Evolutionary conservation across 129 eudicot species (phyloP).

Genomic region (Deinandra increscens): DNA sequence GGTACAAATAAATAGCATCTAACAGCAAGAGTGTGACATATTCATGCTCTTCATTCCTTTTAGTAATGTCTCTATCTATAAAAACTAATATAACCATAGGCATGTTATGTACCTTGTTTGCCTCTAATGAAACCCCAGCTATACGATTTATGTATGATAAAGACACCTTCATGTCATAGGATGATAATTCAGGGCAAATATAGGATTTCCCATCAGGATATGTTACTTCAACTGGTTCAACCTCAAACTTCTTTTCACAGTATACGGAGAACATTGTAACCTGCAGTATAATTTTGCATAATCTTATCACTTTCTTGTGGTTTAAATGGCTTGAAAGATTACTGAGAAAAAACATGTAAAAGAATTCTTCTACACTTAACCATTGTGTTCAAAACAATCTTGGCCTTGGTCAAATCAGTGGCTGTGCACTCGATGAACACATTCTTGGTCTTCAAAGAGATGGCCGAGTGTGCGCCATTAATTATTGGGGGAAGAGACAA

Average conservation of each 20-base stretch:
- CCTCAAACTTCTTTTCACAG: constrained; percentile 84
- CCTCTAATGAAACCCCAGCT: constrained; percentile 71
- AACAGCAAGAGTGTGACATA: constrained; percentile 2
- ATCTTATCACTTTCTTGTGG: constrained; percentile 14
- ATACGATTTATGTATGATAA: constrained; percentile 60
- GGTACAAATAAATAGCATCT: background rate
- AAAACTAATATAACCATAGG: background rate
- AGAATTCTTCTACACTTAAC: constrained; percentile 33
- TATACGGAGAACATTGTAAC: constrained; percentile 92
- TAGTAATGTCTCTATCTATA: background rate
- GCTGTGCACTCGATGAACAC: constrained; percentile 98
- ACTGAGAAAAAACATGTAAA: background rate
- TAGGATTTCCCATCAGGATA: constrained; percentile 65
- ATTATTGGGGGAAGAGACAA: constrained; percentile 93
- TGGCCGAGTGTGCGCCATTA: constrained; percentile 95
- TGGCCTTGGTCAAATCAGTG: constrained; percentile 95
- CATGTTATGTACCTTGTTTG: constrained; percentile 54
- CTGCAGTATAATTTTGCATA: constrained; percentile 39
- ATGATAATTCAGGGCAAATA: constrained; percentile 72
- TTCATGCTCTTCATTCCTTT: constrained; percentile 5
- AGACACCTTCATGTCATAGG: constrained; percentile 77
- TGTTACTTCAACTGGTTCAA: constrained; percentile 87
- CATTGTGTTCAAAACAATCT: constrained; percentile 90
- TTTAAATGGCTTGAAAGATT: constrained; percentile 11
- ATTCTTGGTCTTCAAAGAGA: constrained; percentile 75